Evolutionary conservation across 1,284 basidiomycete genomes (phyloP), one percentile per base, ranked within the genome.

Genomic region (Ustilago nuda): DNA sequence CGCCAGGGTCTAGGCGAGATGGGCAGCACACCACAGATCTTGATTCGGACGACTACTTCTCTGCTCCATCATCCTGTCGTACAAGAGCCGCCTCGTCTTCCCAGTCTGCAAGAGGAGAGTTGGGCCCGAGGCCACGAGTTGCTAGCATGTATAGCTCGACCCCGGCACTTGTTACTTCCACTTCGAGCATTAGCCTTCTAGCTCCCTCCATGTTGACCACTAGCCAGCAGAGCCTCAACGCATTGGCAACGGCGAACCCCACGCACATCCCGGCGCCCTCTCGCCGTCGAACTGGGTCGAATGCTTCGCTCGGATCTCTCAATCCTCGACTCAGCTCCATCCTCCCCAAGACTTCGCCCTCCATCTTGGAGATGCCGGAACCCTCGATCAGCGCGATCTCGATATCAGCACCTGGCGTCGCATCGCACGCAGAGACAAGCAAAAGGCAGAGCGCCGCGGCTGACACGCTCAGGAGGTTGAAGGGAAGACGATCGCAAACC

Each of bases 391-490:
- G 30, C 32, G 35, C 54, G 7, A 37, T 36, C 37, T 35, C 45
- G 36, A 35, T 5, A 12, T 35, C 53, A 30, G 35, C 19, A 33
- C 17, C 41, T 9, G 41, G n/a, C 39, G 39, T n/a, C 33, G 41
- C 27, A 13, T 23, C 9, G 2, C 43, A 27, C n/a, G 57, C 53
- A 15, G 65, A 56, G 9, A 19, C 45, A 13, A 13, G 33, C 32
- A 41, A 48, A 30, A 58, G 57, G 23, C 46, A 27, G 27, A 46
- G 54, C 33, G 46, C 58, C 17, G 65, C 58, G 2, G 58, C 58
- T 30, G 68, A 71, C 33, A 71, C 68, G 30, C 62, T 71, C 37
- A 54, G 62, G 23, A 61, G 55, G 39, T 58, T 71, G 36, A 65
- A 71, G 39, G 68, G 61, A 4, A 63, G 61, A 45, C 61, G 62